Evolutionary conservation across 208 protist species (phyloP), one percentile per base, ranked within the genome.

Genomic region (Novymonas esmeraldas): DNA sequence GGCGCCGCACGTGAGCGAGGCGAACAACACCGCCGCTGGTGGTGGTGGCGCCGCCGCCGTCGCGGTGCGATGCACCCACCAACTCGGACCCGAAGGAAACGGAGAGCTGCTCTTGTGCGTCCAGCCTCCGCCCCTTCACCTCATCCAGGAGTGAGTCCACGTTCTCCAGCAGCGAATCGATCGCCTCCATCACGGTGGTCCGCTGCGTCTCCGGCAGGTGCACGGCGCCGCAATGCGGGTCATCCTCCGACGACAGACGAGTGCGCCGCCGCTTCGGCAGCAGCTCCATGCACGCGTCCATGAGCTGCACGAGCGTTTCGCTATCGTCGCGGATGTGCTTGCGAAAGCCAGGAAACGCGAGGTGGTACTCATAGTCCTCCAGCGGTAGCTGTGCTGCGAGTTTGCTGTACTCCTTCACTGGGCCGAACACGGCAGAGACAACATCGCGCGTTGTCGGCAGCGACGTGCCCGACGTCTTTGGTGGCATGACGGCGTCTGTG

Each of bases 311-410:
- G 2, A 94, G 68, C 1, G 66, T 69, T n/a, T 72, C 73, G 34
- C 84, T 89, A 46, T 92, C 75, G 9, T 81, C 73, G 24, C 70
- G 73, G 9, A 94, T 78, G 42, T 85, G 82, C 61, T 74, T 73
- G 22, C 79, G 81, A 56, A 96, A 96, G 6, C 79, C 87, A 14
- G 79, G 80, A 68, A 96, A 96, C 20, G 86, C 90, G 46, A 82
- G 69, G 64, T 96, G 87, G 66, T 94, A 96, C 41, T 92, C 84
- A 49, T 92, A 93, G 57, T 96, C 90, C 2, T 92, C 81, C 11
- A 57, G 24, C 1, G 90, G 85, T 45, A 96, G 52, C 33, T 87
- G 76, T 1, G 58, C 70, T 7, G 84, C 68, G 3, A 84, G 65
- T 29, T 82, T 87, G 59, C 78, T 82, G 73, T 93, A 94, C 39